phyloP scores from a whole-genome alignment of 768 basidiomycete species.

The Podaxis sp. region DNA sequence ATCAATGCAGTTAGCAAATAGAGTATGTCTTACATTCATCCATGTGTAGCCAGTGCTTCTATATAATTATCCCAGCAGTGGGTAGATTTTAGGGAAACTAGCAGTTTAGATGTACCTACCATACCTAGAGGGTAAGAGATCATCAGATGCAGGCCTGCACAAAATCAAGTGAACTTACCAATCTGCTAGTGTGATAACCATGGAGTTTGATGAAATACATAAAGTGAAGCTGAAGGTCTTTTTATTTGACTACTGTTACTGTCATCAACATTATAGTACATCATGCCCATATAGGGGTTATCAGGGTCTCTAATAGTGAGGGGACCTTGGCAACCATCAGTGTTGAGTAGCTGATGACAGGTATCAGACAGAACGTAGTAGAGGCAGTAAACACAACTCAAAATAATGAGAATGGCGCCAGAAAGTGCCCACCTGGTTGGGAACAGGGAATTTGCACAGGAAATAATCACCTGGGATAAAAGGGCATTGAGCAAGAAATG shows the following conservation, averaged over 20 bases:
- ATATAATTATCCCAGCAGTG: no score
- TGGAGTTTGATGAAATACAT: slow-evolving; percentile 24
- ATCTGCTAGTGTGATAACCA: slow-evolving; percentile 23
- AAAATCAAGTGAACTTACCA: slow-evolving; percentile 12
- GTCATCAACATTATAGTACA: slow-evolving; percentile 31
- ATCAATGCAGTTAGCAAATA: no score
- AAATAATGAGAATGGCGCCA: slow-evolving; percentile 33
- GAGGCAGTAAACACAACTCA: not conserved
- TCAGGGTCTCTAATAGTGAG: slow-evolving; percentile 35
- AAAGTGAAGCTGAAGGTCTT: not conserved
- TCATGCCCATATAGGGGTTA: slow-evolving; percentile 22
- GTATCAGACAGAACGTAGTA: not conserved
- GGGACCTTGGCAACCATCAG: slow-evolving; percentile 43
- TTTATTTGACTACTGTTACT: slow-evolving; percentile 32
- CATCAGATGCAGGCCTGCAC: not conserved
- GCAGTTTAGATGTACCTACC: not conserved
- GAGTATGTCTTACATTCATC: no score
- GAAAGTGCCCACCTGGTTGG: slow-evolving; percentile 38
- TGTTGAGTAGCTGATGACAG: slow-evolving; percentile 33
- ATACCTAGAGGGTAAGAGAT: slow-evolving; percentile 6
- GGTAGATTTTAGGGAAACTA: no score
- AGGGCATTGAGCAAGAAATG: slow-evolving; percentile 36
- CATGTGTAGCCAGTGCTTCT: no score
- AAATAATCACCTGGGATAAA: slow-evolving; percentile 34
- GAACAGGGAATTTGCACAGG: slow-evolving; percentile 30